Evolutionary conservation across 805 yeast species (phyloP), one percentile per base, ranked within the genome.

Genomic region (Wickerhamomyces ciferrii): DNA sequence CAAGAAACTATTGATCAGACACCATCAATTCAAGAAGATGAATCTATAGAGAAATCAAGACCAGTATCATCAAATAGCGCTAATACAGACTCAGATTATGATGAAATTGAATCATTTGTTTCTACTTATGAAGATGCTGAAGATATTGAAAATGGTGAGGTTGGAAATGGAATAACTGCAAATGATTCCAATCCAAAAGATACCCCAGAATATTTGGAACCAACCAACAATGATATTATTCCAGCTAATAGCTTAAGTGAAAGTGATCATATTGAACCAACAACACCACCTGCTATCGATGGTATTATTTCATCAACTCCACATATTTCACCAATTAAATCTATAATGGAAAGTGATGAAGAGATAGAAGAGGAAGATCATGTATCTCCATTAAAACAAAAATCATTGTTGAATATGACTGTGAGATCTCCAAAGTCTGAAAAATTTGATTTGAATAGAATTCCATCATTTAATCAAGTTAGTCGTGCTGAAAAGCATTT

Each of bases 91-190:
- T 35, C 38, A 4, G 49, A 49, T 11, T 55, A 58, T 19, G 56
- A 58, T 42, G 72, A 62, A 18, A 54, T 56, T 17, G 67, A 61
- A 18, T 53, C 62, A 18, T 53, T 61, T 39, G 53, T 55, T 19
- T 52, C 63, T 1, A 48, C 64, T 3, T 53, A 54, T 46, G 66
- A 61, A 17, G 54, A 53, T 10, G 46, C 47, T 8, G 58, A 51
- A 18, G 47, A 43, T 21, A 47, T 43, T 6, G 38, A 35, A 11
- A 11, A 18, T 19, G 38, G 14, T 7, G 38, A 35, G n/a, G 38
- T 4, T 19, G 38, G 11, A 15, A 14, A 35, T 19, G 7, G 48
- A 43, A 31, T 18, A n/a, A n/a, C n/a, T n/a, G n/a, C n/a, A n/a
- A n/a, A n/a, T n/a, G n/a, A n/a, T n/a, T n/a, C n/a, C n/a, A n/a